Evolutionary conservation across 1,284 basidiomycete genomes (phyloP), one percentile per base, ranked within the genome.

Genomic region (Blastosporella zonata): DNA sequence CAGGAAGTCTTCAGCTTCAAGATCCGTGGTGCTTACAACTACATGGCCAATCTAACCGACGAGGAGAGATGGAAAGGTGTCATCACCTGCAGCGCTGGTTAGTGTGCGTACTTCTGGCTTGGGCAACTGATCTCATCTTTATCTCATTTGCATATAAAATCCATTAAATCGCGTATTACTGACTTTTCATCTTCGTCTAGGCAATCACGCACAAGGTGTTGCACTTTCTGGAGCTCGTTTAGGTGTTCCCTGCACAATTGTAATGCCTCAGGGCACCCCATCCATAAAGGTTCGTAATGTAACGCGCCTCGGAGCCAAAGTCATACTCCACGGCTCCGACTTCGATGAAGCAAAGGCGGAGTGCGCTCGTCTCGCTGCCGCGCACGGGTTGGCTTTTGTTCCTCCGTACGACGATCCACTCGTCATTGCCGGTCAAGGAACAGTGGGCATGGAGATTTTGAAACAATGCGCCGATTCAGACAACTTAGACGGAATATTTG

Each of bases 1-100:
- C 97, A 99, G 53, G 93, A 97, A 56, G 97, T 99, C 13, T 99
- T 99, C 68, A 93, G 90, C 65, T 99, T 99, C 84, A 99, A 99
- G 66, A 93, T 97, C 48, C 78, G 97, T 6, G 97, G 97, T 20
- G 97, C 97, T 15, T 99, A 97, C 77, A 99, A 99, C 70, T 92
- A 98, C 67, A 99, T 99, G 97, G 91, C 92, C 5, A 82, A 82
- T 67, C 73, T 99, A 37, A 77, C 77, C 8, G 84, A 89, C 20
- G 92, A 94, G 51, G 94, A 98, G 60, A 82, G 94, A 56, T 93
- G 92, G 90, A 96, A 95, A 68, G 97, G 97, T 52, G 97, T 99
- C 57, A 80, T 99, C 50, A 98, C 97, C 34, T 99, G 96, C 66
- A 96, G 92, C 63, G 97, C 95, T 51, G 94, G 93, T 95, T 70